Conservation (phyloP, 1,284 basidiomycete genomes). For the Volvariella volvacea region DNA sequence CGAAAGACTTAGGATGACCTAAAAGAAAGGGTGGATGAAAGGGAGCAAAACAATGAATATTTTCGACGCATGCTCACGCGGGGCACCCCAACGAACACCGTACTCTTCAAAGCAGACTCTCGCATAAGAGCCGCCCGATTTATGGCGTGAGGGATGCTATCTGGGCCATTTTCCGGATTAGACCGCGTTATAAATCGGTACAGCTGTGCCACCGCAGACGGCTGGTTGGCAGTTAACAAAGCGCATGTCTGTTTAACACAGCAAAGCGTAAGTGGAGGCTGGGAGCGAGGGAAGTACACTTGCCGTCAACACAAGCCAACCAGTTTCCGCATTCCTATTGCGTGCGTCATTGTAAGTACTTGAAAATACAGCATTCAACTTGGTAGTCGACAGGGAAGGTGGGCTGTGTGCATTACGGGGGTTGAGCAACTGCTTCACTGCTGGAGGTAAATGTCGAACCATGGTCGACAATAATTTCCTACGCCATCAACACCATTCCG, state of each 20-base stretch:
- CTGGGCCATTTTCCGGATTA: conserved; percentile 33
- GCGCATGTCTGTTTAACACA: conserved; percentile 73
- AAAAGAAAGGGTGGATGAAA: too few relatives aligned
- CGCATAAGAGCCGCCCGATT: conserved; percentile 82
- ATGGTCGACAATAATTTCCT: conserved; percentile 14
- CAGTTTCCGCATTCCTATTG: conserved; percentile 59
- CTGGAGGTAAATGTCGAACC: conserved; percentile 36
- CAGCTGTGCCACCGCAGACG: conserved; percentile 71
- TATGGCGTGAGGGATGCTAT: conserved; percentile 43
- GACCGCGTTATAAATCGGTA: conserved; percentile 69
- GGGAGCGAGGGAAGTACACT: too few relatives aligned
- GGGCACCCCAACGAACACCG: conserved; percentile 89
- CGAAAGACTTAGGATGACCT: conserved; percentile 82
- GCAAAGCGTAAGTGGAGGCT: too few relatives aligned
- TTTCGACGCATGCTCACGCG: conserved; percentile 52
- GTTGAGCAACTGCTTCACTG: conserved; percentile 69
- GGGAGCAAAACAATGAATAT: conserved; percentile 9
- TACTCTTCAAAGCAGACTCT: conserved; percentile 90
- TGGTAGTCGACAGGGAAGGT: conserved; percentile 47
- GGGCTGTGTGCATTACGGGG: conserved; percentile 61
- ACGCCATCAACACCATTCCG: not conserved
- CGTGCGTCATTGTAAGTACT: conserved; percentile 59
- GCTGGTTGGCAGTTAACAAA: conserved; percentile 77
- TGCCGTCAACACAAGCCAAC: conserved; percentile 83
- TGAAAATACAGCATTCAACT: conserved; percentile 51